A percentile compares a stretch with the other conserved stretches of the same genome.
phyloP scores from a whole-genome alignment of 495 filamentous ascomycete genomes.

The Friedmanniomyces simplex region DNA sequence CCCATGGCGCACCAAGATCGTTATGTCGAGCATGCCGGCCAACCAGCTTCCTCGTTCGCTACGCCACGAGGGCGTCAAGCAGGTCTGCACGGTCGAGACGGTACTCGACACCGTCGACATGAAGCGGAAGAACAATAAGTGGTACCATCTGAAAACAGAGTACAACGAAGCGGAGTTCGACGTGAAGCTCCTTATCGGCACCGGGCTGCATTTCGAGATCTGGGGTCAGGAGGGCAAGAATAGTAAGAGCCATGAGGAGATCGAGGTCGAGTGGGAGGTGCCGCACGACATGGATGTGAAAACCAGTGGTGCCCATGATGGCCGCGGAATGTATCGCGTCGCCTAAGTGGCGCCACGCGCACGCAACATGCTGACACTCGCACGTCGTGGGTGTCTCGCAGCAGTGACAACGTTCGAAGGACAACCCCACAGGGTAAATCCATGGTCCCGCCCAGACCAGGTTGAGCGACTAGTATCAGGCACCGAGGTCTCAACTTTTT shows the following conservation, averaged over 20 bases:
- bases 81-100: background rate
- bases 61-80: background rate
- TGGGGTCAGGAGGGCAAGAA: constrained; percentile 2
- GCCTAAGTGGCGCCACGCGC: background rate
- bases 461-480: too few relatives aligned
- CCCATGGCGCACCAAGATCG: background rate
- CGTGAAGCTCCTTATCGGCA: constrained; percentile 2
- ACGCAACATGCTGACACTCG: background rate
- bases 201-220: constrained; percentile 7
- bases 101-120: background rate
- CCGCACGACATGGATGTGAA: background rate
- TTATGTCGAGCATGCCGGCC: background rate
- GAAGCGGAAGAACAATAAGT: constrained; percentile 5
- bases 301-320: background rate
- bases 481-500: too few relatives aligned
- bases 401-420: too few relatives aligned
- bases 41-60: background rate
- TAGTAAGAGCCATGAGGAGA: background rate
- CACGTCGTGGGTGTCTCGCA: too few relatives aligned
- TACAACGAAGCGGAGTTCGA: constrained; percentile 9
- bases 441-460: too few relatives aligned
- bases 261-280: background rate
- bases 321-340: background rate
- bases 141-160: constrained; percentile 4
- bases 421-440: too few relatives aligned